Percentiles rank a stretch among this genome's conserved stretches.
Evolutionary conservation across 768 basidiomycete genomes (phyloP).

Genomic region (Tricholoma matsutake): DNA sequence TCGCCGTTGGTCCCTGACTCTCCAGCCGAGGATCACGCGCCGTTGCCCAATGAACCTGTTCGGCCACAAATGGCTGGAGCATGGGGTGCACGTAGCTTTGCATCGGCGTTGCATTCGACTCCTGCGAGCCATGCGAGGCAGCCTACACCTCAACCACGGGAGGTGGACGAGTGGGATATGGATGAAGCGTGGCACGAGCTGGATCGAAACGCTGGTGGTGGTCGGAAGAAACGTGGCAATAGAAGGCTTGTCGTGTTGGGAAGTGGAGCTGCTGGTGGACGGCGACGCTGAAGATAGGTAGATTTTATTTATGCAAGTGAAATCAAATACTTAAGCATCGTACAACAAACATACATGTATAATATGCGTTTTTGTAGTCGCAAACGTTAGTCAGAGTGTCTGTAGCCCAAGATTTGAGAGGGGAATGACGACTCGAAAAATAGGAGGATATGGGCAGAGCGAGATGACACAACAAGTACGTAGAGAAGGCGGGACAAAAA

Average conservation of each 20-base stretch:
- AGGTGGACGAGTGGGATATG: conserved; percentile 67
- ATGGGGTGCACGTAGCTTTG: conserved; percentile 82
- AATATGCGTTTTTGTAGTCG: conserved; percentile 7
- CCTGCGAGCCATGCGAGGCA: conserved; percentile 27
- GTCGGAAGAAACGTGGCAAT: conserved; percentile 60
- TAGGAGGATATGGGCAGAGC: conserved; percentile 14
- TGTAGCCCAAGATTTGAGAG: neutral
- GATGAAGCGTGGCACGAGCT: conserved; percentile 82
- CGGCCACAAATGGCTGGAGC: conserved; percentile 42
- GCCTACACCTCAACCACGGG: conserved; percentile 28
- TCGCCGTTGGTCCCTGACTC: conserved; percentile 21
- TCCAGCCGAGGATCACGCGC: conserved; percentile 22
- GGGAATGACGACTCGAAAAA: conserved; percentile 6
- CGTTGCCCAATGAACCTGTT: conserved; percentile 22
- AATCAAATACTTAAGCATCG: too few species aligned
- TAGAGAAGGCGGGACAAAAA: conserved; percentile 5
- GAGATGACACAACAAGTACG: conserved; percentile 11
- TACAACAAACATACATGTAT: conserved; percentile 11
- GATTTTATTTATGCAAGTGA: neutral
- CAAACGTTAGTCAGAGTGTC: conserved; percentile 8
- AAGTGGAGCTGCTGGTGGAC: conserved; percentile 55
- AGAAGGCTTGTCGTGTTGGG: conserved; percentile 68
- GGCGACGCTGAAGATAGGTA: conserved; percentile 29
- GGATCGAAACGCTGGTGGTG: conserved; percentile 52
- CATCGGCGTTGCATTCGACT: conserved; percentile 66